Conservation (phyloP, 805 yeast genomes). For the Candida palmyrensis region DNA sequence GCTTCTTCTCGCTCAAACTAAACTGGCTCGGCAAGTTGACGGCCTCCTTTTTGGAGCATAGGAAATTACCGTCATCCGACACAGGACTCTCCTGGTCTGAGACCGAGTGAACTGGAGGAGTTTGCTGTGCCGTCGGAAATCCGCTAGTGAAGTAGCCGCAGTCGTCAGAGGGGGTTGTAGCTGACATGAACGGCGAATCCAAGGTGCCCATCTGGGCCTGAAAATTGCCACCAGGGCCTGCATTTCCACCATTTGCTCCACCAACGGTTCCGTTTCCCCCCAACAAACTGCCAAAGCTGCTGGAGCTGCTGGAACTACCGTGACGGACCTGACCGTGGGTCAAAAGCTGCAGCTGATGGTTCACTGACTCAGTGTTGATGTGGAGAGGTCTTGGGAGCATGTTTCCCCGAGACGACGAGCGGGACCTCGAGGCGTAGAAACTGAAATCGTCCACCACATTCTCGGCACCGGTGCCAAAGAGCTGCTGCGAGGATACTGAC, state of each 20-base stretch:
- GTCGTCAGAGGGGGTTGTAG: slow-evolving; percentile 33
- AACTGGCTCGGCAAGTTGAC: slow-evolving; percentile 27
- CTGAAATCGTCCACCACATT: slow-evolving; percentile 6
- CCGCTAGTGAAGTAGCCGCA: slow-evolving; percentile 24
- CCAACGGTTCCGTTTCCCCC: slow-evolving; percentile 38
- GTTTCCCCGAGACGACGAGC: slow-evolving; percentile 19
- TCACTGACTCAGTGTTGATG: slow-evolving; percentile 38
- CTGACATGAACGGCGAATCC: slow-evolving; percentile 40
- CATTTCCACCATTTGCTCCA: slow-evolving; percentile 2
- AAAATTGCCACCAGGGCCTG: background rate
- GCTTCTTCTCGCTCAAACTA: slow-evolving; percentile 38
- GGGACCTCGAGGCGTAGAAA: slow-evolving; percentile 11
- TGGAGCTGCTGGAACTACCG: slow-evolving; percentile 19
- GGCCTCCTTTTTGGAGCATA: slow-evolving; percentile 10
- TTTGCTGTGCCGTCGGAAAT: slow-evolving; percentile 5
- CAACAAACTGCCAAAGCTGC: slow-evolving; percentile 18
- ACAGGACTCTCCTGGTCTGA: slow-evolving; percentile 12
- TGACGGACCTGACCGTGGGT: too few species aligned
- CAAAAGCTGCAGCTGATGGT: too few species aligned
- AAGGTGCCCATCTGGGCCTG: slow-evolving; percentile 16
- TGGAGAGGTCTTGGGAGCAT: slow-evolving; percentile 27
- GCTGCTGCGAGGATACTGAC: slow-evolving; percentile 4
- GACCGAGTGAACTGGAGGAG: background rate
- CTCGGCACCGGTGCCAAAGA: slow-evolving; percentile 1
- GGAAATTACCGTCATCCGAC: slow-evolving; percentile 7